phyloP scores from a whole-genome alignment of 75 land plant species.

The Chamaecyparis obtusa region DNA sequence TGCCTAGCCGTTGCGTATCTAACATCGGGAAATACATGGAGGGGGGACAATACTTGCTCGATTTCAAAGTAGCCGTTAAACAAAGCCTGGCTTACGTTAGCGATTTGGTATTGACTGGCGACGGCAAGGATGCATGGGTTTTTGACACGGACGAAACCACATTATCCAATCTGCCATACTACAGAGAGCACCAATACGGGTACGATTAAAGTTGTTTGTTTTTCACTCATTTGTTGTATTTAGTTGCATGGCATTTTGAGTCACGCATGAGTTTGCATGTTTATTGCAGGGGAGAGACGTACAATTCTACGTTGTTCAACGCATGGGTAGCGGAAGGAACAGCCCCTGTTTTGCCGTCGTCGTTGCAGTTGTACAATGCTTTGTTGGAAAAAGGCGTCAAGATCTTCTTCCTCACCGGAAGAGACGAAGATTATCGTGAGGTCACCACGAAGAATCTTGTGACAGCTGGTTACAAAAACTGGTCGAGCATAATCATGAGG shows the following conservation, averaged over 20 bases:
- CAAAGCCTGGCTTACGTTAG: constrained; percentile 31
- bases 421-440: constrained; percentile 51
- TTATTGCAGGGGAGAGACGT: constrained; percentile 50
- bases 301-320: constrained; percentile 38
- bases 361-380: constrained; percentile 48
- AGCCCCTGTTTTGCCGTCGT: constrained; percentile 49
- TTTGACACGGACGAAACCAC: constrained; percentile 86
- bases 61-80: constrained; percentile 35
- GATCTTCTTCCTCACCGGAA: constrained; percentile 68
- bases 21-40: constrained; percentile 53
- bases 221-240: not conserved
- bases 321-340: constrained; percentile 67
- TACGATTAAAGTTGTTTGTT: not conserved
- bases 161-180: constrained; percentile 79
- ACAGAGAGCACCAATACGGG: constrained; percentile 47
- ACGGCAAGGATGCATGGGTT: constrained; percentile 67
- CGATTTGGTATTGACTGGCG: constrained; percentile 16
- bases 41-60: constrained; percentile 48
- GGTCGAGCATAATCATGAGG: constrained; percentile 70
- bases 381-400: constrained; percentile 45
- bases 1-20: constrained; percentile 47
- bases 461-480: constrained; percentile 45
- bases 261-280: too few species aligned
- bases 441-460: constrained; percentile 13
- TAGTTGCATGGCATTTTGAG: not conserved